Percentiles rank a stretch among this genome's conserved stretches.
Conservation (phyloP, 345 rosid genomes). For the Laguncularia racemosa region DNA sequence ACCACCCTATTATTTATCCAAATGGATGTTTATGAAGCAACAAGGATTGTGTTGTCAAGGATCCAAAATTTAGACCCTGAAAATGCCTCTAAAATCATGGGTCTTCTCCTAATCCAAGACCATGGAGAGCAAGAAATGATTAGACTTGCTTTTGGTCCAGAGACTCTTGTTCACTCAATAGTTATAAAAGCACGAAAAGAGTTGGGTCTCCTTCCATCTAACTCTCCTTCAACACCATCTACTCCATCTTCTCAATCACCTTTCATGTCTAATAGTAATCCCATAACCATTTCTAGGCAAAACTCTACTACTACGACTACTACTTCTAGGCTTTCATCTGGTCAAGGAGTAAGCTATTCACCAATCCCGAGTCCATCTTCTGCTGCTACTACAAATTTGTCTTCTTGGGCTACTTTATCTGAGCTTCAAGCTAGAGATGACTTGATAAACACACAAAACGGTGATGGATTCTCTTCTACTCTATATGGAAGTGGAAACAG, state of each 20-base stretch:
- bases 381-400: constrained; percentile 7
- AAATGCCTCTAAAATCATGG: constrained; percentile 92
- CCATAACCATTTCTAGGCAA: constrained; percentile 30
- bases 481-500: constrained; percentile 38
- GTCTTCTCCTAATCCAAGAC: constrained; percentile 81
- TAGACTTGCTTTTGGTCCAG: constrained; percentile 86
- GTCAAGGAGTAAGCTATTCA: constrained; percentile 16
- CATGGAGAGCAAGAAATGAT: constrained; percentile 97
- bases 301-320: constrained; percentile 27
- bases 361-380: constrained; percentile 37
- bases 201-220: constrained; percentile 40
- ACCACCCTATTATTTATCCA: constrained; percentile 13
- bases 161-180: constrained; percentile 65
- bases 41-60: constrained; percentile 74
- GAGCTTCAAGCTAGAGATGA: constrained; percentile 23
- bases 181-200: constrained; percentile 63
- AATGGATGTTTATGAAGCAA: constrained; percentile 93
- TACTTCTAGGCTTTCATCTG: constrained; percentile 14
- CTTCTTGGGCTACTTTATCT: constrained; percentile 36
- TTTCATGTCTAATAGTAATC: constrained; percentile 20
- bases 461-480: constrained; percentile 43
- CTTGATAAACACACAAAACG: background rate
- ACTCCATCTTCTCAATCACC: constrained; percentile 45
- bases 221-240: constrained; percentile 40
- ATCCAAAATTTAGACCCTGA: constrained; percentile 76